Evolutionary conservation across 352 stramenopile species (phyloP).

Genomic region (Thalassiosira exigua): DNA sequence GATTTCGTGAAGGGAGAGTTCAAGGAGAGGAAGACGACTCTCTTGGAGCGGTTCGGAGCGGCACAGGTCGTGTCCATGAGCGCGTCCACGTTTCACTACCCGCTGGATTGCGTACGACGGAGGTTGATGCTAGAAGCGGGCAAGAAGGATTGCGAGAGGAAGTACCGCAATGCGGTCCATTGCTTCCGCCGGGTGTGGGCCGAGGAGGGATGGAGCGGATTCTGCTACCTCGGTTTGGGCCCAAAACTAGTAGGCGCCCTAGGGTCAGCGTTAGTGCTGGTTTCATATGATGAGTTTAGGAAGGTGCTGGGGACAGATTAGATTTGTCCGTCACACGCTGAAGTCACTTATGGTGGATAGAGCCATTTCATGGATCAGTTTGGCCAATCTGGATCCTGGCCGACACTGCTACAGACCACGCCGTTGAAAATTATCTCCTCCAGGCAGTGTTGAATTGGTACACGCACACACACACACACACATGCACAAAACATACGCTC

Average conservation of each 20-base stretch:
- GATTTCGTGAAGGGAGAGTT: slow-evolving; percentile 26
- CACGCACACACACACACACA: no score
- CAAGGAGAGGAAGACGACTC: slow-evolving; percentile 3
- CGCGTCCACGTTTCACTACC: slow-evolving; percentile 32
- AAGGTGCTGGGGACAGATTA: slow-evolving; percentile 13
- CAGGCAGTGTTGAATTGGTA: no score
- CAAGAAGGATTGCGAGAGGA: slow-evolving; percentile 13
- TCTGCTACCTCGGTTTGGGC: slow-evolving; percentile 30
- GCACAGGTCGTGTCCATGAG: slow-evolving; percentile 30
- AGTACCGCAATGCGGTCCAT: slow-evolving; percentile 26
- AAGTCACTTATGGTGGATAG: no score
- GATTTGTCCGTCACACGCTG: no score
- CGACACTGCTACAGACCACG: no score
- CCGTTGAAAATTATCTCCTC: no score
- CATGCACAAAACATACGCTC: no score
- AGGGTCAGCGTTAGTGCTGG: slow-evolving; percentile 23
- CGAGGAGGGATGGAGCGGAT: slow-evolving; percentile 28
- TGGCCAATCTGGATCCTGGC: no score
- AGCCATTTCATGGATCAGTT: no score
- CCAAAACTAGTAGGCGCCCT: slow-evolving; percentile 12
- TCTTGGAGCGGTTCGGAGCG: slow-evolving; percentile 6
- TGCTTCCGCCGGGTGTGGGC: slow-evolving; percentile 21
- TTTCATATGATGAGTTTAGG: slow-evolving; percentile 35
- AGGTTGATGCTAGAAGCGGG: slow-evolving; percentile 34
- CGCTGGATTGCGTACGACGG: slow-evolving; percentile 33